A percentile compares a stretch with the other conserved stretches of the same genome.
Conservation (phyloP, 2,329 filamentous ascomycete genomes). For the Colletotrichum camelliae region DNA sequence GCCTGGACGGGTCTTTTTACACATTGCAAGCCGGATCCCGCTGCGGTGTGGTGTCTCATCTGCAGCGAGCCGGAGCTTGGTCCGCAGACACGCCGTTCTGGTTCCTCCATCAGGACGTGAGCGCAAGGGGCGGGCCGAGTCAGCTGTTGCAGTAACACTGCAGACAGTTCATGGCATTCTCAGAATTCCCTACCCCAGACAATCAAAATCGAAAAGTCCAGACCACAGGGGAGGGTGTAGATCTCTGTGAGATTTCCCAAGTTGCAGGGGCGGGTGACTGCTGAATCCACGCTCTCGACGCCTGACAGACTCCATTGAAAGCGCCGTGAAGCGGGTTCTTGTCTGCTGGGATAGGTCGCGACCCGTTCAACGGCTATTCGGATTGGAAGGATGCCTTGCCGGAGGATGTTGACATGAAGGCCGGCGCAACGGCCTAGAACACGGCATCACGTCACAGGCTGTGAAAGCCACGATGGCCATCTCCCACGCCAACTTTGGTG, state of each 20-base stretch:
- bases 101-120: not conserved
- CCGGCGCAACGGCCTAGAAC: not conserved
- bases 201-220: not conserved
- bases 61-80: not conserved
- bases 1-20: not conserved
- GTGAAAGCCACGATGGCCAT: not conserved
- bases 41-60: not conserved
- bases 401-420: not conserved
- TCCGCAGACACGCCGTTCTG: not conserved
- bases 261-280: not conserved
- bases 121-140: not conserved
- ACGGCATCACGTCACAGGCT: conserved; percentile 4
- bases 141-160: not conserved
- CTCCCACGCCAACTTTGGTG: not conserved
- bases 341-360: not conserved
- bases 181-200: not conserved
- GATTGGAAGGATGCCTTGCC: not conserved
- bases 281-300: not conserved
- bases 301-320: not conserved
- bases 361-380: not conserved
- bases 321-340: not conserved
- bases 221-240: not conserved
- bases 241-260: not conserved
- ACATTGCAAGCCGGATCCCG: not conserved
- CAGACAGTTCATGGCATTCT: not conserved